Base-by-base conservation (phyloP, 2,329 filamentous ascomycete genomes). In the Phialocephala subalpina region DNA sequence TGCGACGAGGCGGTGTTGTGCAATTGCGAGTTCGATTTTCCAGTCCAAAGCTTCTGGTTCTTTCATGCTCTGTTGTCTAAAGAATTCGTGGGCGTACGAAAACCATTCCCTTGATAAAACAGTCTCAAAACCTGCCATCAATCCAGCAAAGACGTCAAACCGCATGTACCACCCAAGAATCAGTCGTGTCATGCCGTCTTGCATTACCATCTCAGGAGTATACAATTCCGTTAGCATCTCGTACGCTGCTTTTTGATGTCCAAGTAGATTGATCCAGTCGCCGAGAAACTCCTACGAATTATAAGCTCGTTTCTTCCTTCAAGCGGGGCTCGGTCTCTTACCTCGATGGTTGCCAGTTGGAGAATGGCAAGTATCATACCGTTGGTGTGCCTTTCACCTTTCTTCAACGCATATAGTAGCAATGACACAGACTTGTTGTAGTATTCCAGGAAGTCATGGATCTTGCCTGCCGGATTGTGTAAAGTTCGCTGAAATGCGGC, bases 281-380 rank as follows among this genome's bases (percentile, higher is more conserved):
- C 96, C 96, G 55, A 98, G 84, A 73, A 94, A 97, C 80, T 98
- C 96, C 93, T 97, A 53, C 60, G 60, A 72, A 67, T 49, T 22
- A 14, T n/a, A 49, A 57, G 55, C 20, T 11, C 12, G 20, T 3
- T 36, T 49, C 12, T n/a, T 53, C 14, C 22, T 53, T 25, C 14
- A 38, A 29, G 35, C 55, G 14, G 25, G 52, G n/a, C 18, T 12
- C 14, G 14, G 16, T 35, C 16, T 20, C 55, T 75, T 83, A 97
- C 94, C 87, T 99, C 96, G 63, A 97, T 96, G 2, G 93, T 97
- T 63, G 94, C 94, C 58, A 98, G 86, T 74, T 98, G 94, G 49
- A 99, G 81, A 22, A 98, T 94, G 0, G 95, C 97, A 66, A 97
- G 78, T 36, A 98, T 82, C 0, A 91, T 97, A 7, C 90, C 87